These are phyloP conservation scores for Trametes versicolor DNA, from an alignment of 1,284 basidiomycete genomes.

Conservation along the genomic window DNA sequence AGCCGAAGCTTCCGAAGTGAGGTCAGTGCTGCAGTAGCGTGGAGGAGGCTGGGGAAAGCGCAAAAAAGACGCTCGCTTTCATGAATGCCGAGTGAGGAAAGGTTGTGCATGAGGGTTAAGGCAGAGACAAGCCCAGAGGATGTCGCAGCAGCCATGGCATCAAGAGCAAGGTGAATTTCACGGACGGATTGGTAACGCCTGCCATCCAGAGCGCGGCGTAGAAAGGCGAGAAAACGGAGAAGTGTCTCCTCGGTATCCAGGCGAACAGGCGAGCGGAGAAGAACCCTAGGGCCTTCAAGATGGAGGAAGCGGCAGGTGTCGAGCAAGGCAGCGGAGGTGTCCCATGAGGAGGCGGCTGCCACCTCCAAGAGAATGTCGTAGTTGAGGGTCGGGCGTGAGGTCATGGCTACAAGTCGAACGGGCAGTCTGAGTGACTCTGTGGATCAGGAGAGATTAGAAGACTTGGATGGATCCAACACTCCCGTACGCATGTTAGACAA, in stretches of 20 bases:
- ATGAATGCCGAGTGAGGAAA: neutral
- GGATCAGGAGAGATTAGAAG: too few relatives aligned
- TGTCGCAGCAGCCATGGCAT: neutral
- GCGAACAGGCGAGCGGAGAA: neutral
- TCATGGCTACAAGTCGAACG: too few relatives aligned
- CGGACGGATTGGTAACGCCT: neutral
- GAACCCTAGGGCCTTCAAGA: neutral
- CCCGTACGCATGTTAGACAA: too few relatives aligned
- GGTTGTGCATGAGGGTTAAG: neutral
- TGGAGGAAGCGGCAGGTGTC: neutral
- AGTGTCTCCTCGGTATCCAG: neutral
- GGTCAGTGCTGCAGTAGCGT: neutral
- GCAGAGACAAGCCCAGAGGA: neutral
- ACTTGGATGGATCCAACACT: too few relatives aligned
- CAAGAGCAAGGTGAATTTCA: neutral
- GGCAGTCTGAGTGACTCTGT: too few relatives aligned
- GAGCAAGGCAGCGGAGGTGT: neutral
- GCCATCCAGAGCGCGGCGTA: neutral
- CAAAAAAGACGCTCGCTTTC: neutral
- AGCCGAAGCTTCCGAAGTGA: neutral
- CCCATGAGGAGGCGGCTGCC: neutral
- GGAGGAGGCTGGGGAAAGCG: neutral
- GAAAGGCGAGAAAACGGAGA: neutral
- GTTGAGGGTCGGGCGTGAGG: neutral
- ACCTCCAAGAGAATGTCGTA: neutral